Base-by-base conservation (phyloP, 2,329 filamentous ascomycete genomes). In the Cryphonectria nitschkei region DNA sequence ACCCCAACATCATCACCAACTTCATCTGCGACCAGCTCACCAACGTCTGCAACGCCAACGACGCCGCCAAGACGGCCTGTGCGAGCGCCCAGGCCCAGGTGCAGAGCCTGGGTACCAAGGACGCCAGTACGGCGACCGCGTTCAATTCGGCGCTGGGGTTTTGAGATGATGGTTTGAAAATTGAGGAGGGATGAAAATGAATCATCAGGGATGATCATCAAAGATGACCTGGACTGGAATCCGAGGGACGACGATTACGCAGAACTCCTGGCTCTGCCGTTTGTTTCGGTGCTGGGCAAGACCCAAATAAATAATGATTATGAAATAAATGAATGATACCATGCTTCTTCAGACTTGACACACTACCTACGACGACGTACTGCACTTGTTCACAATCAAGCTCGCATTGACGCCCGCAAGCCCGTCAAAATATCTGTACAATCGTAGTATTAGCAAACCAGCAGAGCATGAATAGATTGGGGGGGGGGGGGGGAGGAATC, bases 1-100 rank as follows among this genome's bases (percentile, higher is more conserved):
- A 89, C 84, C 88, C 87, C 52, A 87, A 86, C 80, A 90, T 90
- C 81, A 90, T 90, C 81, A 89, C 86, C 76, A 89, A 88, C 80
- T 83, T 86, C 26, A 85, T 90, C 74, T 88, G 86, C 80, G 86
- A 90, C 79, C 86, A 89, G 78, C 81, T 90, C 69, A 85, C 81
- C 72, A 90, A 89, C 77, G 85, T 87, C 34, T 90, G 88, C 79
- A 80, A 81, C n/a, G 87, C 87, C 65, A 88, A 88, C 77, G 82
- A 81, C 19, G 87, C 86, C 1, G 88, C 87, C 46, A 82, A 84
- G 67, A 77, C 82, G 22, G 79, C 82, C 2, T 88, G 86, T 77
- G 76, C 79, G 70, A 79, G 80, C 50, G 87, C 85, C 2, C 79
- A 88, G 76, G 82, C 84, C 0, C 77, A 84, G 78, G 85, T 90